These are phyloP conservation scores for Tagetes erecta DNA, from an alignment of 129 eudicot species.

Conservation along the genomic window DNA sequence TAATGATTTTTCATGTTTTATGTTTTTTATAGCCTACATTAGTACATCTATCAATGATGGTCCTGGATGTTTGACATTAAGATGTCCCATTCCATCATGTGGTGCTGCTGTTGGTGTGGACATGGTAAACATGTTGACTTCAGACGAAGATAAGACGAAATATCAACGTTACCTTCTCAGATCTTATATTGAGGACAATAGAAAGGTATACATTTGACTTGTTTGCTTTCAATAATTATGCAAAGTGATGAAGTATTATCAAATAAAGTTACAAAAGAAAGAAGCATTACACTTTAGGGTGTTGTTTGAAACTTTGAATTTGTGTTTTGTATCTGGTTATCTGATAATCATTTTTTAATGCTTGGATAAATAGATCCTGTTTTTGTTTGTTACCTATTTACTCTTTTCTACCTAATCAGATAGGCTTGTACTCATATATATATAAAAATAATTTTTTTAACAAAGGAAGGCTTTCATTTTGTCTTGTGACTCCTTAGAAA, in stretches of 20 bases:
- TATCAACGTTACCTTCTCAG: slow-evolving; percentile 89
- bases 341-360: not conserved
- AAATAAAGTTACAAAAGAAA: not conserved
- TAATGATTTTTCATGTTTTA: not conserved
- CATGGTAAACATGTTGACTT: slow-evolving; percentile 57
- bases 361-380: not conserved
- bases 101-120: slow-evolving; percentile 75
- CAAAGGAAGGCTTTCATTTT: not conserved
- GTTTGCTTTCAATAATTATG: not conserved
- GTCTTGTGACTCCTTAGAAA: not conserved
- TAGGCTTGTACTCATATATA: not conserved
- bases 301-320: not conserved
- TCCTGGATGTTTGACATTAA: slow-evolving; percentile 82
- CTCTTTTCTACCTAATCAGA: not conserved
- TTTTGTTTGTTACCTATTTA: not conserved
- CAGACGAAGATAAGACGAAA: slow-evolving; percentile 65
- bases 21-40: slow-evolving; percentile 57
- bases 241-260: not conserved
- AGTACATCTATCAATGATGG: slow-evolving; percentile 83
- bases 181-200: slow-evolving; percentile 88
- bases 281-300: not conserved
- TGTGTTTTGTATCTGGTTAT: not conserved
- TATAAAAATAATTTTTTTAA: not conserved
- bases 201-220: slow-evolving; percentile 52
- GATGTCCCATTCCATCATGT: slow-evolving; percentile 87